A percentile compares a stretch with the other conserved stretches of the same genome.
Evolutionary conservation across 1,139 yeast genomes (phyloP).

Genomic region (Komagataea norvegica): DNA sequence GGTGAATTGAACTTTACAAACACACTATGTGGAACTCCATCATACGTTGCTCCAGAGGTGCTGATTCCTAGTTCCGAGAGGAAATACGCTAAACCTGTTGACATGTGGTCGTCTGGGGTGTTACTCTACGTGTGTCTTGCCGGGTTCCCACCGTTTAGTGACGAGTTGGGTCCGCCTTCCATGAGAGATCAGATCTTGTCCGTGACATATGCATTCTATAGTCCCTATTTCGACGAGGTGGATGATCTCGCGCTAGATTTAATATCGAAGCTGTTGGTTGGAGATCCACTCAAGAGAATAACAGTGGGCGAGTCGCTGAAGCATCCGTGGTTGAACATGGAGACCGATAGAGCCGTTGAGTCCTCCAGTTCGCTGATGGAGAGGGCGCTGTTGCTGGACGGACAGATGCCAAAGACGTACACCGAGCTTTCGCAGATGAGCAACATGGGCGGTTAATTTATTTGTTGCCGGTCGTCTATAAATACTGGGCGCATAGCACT

Average conservation of each 20-base stretch:
- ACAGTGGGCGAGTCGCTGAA: constrained; percentile 45
- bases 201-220: constrained; percentile 68
- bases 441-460: constrained; percentile 2
- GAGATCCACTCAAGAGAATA: constrained; percentile 50
- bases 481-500: no score
- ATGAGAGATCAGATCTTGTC: constrained; percentile 69
- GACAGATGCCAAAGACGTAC: constrained; percentile 21
- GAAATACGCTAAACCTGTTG: constrained; percentile 66
- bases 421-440: constrained; percentile 20
- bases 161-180: constrained; percentile 72
- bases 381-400: constrained; percentile 1
- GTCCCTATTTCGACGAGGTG: constrained; percentile 77
- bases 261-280: constrained; percentile 55
- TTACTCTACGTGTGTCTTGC: constrained; percentile 70
- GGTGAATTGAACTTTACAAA: constrained; percentile 74
- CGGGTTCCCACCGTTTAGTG: constrained; percentile 84
- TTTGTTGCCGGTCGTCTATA: not conserved
- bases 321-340: constrained; percentile 48
- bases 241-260: constrained; percentile 61
- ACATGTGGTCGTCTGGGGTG: constrained; percentile 79
- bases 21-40: constrained; percentile 80
- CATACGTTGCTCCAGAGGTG: constrained; percentile 81
- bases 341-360: not conserved
- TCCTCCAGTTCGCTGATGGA: constrained; percentile 2
- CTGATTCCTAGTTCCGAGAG: constrained; percentile 38